Conservation (phyloP, 345 rosid genomes). For the Citrus sinensis region DVS_A1.0 CM039167.1:15044001-15044500, state of each 20-base stretch:
- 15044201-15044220: conserved; percentile 78
- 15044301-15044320: conserved; percentile 40
- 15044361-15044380: conserved; percentile 73
- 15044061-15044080: conserved; percentile 63
- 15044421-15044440: conserved; percentile 62
- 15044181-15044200: conserved; percentile 89
- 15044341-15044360: conserved; percentile 73
- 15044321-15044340: conserved; percentile 78
- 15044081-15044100: conserved; percentile 75
- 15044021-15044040: background rate
- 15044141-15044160: conserved; percentile 83
- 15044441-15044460: conserved; percentile 75
- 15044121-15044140: conserved; percentile 60
- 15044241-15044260: conserved; percentile 57
- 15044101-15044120: conserved; percentile 64
- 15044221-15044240: conserved; percentile 57
- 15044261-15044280: conserved; percentile 57
- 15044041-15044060: background rate
- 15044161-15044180: conserved; percentile 91
- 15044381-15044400: conserved; percentile 75
- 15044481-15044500: conserved; percentile 52
- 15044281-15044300: conserved; percentile 62
- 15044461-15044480: conserved; percentile 48
- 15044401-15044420: conserved; percentile 81
- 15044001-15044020: background rate